A percentile compares a stretch with the other conserved stretches of the same genome.
Conservation (phyloP, 441 rosid species). For the Populus hybrid region DNA sequence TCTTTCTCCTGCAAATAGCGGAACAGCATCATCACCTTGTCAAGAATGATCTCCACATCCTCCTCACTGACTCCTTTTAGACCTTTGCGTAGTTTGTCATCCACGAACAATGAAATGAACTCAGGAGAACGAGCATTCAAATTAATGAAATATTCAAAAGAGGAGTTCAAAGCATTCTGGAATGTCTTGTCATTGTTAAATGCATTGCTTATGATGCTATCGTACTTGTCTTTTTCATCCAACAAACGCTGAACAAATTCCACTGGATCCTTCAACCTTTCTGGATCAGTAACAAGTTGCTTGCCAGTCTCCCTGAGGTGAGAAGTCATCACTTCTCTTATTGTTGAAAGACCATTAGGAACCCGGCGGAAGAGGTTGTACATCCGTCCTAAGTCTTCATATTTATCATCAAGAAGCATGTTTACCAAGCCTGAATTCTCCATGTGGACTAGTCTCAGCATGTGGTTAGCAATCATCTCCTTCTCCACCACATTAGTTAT, state of each 20-base stretch:
- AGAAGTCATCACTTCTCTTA: constrained; percentile 86
- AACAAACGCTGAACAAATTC: constrained; percentile 88
- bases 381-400: constrained; percentile 89
- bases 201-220: constrained; percentile 63
- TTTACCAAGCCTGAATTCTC: constrained; percentile 92
- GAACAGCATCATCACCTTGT: constrained; percentile 98
- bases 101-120: constrained; percentile 86
- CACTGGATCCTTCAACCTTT: constrained; percentile 89
- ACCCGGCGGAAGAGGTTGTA: constrained; percentile 84
- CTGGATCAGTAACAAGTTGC: constrained; percentile 88
- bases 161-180: constrained; percentile 90
- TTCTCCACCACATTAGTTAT: constrained; percentile 91
- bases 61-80: constrained; percentile 81
- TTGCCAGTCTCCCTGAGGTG: constrained; percentile 94
- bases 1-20: constrained; percentile 97
- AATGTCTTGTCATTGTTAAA: constrained; percentile 84
- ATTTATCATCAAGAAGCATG: constrained; percentile 89
- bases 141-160: constrained; percentile 89
- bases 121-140: constrained; percentile 88
- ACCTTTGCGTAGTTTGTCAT: constrained; percentile 91
- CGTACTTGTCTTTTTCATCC: constrained; percentile 90
- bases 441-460: constrained; percentile 92
- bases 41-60: constrained; percentile 87
- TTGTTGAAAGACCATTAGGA: constrained; percentile 67
- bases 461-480: constrained; percentile 97